A percentile compares a stretch with the other conserved stretches of the same genome.
Conservation (phyloP, 495 filamentous ascomycete genomes). For the Podospora tetraspora region DNA sequence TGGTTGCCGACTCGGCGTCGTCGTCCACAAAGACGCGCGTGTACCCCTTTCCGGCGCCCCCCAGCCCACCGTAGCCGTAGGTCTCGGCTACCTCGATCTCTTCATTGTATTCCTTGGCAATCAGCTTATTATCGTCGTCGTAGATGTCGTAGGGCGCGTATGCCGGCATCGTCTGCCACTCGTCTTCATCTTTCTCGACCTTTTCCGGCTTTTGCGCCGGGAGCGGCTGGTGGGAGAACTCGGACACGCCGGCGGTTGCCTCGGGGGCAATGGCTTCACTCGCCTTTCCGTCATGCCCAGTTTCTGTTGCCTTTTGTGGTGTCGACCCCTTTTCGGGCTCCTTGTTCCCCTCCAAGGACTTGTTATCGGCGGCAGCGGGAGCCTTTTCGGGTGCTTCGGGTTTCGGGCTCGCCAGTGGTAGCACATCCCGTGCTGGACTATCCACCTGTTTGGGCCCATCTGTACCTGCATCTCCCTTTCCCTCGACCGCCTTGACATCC, state of each 20-base stretch:
- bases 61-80: slow-evolving; percentile 66
- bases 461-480: slow-evolving; percentile 1
- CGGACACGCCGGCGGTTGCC: slow-evolving; percentile 50
- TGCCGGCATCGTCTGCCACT: slow-evolving; percentile 92
- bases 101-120: slow-evolving; percentile 71
- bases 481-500: slow-evolving; percentile 12
- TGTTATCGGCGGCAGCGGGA: slow-evolving; percentile 15
- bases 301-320: slow-evolving; percentile 12
- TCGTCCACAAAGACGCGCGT: slow-evolving; percentile 90
- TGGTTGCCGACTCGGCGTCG: slow-evolving; percentile 86
- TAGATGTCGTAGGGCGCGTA: slow-evolving; percentile 89
- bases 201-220: slow-evolving; percentile 49
- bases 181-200: slow-evolving; percentile 52
- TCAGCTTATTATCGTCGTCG: slow-evolving; percentile 82
- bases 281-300: slow-evolving; percentile 28
- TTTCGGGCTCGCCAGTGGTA: not conserved
- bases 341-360: slow-evolving; percentile 17
- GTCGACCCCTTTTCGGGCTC: not conserved
- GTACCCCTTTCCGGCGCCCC: slow-evolving; percentile 90
- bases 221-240: slow-evolving; percentile 88
- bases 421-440: not conserved
- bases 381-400: not conserved
- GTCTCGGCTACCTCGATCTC: slow-evolving; percentile 66
- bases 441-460: not conserved
- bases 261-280: slow-evolving; percentile 22